Conservation (phyloP, 2,329 filamentous ascomycete species). For the Fusarium pseudonygamai region DNA sequence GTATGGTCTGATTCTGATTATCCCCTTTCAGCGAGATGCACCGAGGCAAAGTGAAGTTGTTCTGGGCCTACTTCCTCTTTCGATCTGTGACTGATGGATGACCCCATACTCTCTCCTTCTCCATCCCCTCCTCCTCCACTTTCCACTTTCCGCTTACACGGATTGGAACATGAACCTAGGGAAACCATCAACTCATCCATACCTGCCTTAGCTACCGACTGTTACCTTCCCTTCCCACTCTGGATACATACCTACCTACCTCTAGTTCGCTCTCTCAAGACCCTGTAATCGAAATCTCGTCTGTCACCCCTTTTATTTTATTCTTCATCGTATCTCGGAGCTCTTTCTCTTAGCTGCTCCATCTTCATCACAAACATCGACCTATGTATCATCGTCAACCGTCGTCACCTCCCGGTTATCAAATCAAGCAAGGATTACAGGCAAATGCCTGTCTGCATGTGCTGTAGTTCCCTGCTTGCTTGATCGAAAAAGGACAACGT, state of each 20-base stretch:
- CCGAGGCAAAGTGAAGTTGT: slow-evolving; percentile 32
- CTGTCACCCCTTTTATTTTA: slow-evolving; percentile 20
- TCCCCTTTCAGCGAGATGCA: slow-evolving; percentile 43
- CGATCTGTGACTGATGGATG: slow-evolving; percentile 32
- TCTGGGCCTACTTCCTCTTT: slow-evolving; percentile 43
- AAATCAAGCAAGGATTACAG: slow-evolving; percentile 20
- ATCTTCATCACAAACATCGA: slow-evolving; percentile 15
- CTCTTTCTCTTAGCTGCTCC: background rate
- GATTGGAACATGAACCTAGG: slow-evolving; percentile 5
- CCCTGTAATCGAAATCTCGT: slow-evolving; percentile 28
- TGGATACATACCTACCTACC: background rate
- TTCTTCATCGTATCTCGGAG: background rate
- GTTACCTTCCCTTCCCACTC: slow-evolving; percentile 21
- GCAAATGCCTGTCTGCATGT: slow-evolving; percentile 5
- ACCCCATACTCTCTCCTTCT: slow-evolving; percentile 11
- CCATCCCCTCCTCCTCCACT: slow-evolving; percentile 9
- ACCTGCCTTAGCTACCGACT: slow-evolving; percentile 4
- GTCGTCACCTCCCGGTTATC: slow-evolving; percentile 24
- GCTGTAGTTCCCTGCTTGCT: slow-evolving; percentile 11
- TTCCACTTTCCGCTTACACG: slow-evolving; percentile 25
- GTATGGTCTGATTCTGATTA: slow-evolving; percentile 37
- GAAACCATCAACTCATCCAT: slow-evolving; percentile 16
- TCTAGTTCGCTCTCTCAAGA: background rate
- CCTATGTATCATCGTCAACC: background rate
- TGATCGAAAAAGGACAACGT: slow-evolving; percentile 28